These are phyloP conservation scores for Candida odintsovae DNA, from an alignment of 805 yeast species.

Conservation along the genomic window DNA sequence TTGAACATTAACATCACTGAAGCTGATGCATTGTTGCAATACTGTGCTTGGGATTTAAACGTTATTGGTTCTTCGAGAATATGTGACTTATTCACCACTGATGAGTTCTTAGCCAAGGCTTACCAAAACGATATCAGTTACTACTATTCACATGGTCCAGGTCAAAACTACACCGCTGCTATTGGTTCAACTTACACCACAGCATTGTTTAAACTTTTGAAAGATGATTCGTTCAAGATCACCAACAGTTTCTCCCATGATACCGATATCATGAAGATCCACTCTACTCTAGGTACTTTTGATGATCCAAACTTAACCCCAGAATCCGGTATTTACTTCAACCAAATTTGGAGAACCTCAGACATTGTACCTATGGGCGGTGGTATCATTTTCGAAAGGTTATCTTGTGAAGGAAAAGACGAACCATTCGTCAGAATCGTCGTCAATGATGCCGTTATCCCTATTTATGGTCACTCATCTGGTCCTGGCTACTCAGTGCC, in stretches of 20 bases:
- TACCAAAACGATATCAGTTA: slow-evolving; percentile 36
- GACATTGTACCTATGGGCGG: slow-evolving; percentile 49
- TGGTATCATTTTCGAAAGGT: slow-evolving; percentile 36
- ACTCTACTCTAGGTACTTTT: slow-evolving; percentile 43
- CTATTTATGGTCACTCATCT: slow-evolving; percentile 33
- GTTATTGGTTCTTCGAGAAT: slow-evolving; percentile 30
- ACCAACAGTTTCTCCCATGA: slow-evolving; percentile 50
- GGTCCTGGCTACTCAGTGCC: slow-evolving; percentile 45
- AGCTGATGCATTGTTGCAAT: slow-evolving; percentile 33
- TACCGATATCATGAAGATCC: slow-evolving; percentile 45
- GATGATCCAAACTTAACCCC: slow-evolving; percentile 23
- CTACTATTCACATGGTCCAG: slow-evolving; percentile 46
- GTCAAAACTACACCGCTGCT: slow-evolving; percentile 33
- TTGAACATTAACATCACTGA: slow-evolving; percentile 37
- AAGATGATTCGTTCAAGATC: slow-evolving; percentile 31
- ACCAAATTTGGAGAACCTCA: slow-evolving; percentile 39
- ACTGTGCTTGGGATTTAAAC: slow-evolving; percentile 47
- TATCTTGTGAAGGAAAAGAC: slow-evolving; percentile 27
- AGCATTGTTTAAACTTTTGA: slow-evolving; percentile 40
- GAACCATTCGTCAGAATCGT: slow-evolving; percentile 36
- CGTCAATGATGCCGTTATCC: slow-evolving; percentile 20
- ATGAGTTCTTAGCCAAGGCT: slow-evolving; percentile 38
- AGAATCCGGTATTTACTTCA: slow-evolving; percentile 36
- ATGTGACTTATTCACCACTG: slow-evolving; percentile 39
- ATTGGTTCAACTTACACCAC: slow-evolving; percentile 42